phyloP scores from a whole-genome alignment of 331 rosid genomes.

The Prunus yedoensis region DNA sequence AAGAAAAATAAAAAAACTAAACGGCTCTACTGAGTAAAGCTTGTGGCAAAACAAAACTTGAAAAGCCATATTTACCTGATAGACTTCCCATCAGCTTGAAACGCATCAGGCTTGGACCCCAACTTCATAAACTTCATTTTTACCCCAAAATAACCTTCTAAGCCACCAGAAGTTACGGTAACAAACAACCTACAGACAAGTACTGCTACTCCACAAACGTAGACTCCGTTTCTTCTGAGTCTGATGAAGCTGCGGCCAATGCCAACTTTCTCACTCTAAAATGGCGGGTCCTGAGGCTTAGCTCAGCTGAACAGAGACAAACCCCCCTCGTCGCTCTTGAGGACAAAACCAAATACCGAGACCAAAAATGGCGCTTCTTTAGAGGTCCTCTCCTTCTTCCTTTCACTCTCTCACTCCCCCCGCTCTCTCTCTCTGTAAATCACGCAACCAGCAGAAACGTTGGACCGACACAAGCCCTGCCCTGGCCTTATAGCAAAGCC shows the following conservation, averaged over 20 bases:
- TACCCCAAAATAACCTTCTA: slow-evolving; percentile 12
- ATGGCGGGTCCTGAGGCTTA: slow-evolving; percentile 2
- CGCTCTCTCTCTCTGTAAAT: background rate
- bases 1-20: background rate
- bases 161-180: slow-evolving; percentile 5
- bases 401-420: background rate
- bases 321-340: slow-evolving; percentile 1
- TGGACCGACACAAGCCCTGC: slow-evolving; percentile 14
- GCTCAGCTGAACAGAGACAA: background rate
- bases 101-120: slow-evolving; percentile 90
- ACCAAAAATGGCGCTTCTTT: slow-evolving; percentile 24
- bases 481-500: slow-evolving; percentile 16
- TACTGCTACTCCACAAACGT: slow-evolving; percentile 8
- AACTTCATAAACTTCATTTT: slow-evolving; percentile 97
- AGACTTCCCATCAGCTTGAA: slow-evolving; percentile 78
- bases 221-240: slow-evolving; percentile 15
- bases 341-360: slow-evolving; percentile 23
- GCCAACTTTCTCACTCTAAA: slow-evolving; percentile 22
- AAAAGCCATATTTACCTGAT: slow-evolving; percentile 45
- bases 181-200: slow-evolving; percentile 7
- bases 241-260: slow-evolving; percentile 14
- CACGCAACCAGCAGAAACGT: slow-evolving; percentile 31
- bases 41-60: background rate
- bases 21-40: background rate
- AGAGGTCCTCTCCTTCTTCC: background rate